A percentile compares a stretch with the other conserved stretches of the same genome.
phyloP scores from a whole-genome alignment of 2,329 filamentous ascomycete species.

The Lachnellula suecica region DNA sequence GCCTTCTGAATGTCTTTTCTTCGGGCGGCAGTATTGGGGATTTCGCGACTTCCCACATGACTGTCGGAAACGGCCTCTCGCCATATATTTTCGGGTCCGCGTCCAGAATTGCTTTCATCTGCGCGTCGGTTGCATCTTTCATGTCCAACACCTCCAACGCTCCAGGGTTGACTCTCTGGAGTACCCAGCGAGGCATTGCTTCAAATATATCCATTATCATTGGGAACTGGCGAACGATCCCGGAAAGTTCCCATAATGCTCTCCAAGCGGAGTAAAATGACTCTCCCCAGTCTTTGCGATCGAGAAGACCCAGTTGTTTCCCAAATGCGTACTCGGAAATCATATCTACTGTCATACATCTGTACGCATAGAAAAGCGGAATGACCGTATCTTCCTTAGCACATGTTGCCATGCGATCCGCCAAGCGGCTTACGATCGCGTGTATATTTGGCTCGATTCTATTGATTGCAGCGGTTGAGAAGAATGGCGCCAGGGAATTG shows the following conservation, averaged over 20 bases:
- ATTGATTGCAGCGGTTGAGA: conserved; percentile 22
- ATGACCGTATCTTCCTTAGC: conserved; percentile 16
- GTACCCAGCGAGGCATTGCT: conserved; percentile 7
- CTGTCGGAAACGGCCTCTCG: conserved; percentile 3
- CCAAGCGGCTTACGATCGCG: conserved; percentile 21
- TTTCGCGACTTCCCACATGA: conserved; percentile 7
- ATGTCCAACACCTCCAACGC: conserved; percentile 8
- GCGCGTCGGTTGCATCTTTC: conserved; percentile 1
- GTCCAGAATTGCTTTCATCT: not conserved
- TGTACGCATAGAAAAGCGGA: conserved; percentile 25
- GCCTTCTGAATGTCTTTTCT: conserved; percentile 33
- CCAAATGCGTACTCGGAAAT: conserved; percentile 11
- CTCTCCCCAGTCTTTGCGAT: conserved; percentile 23
- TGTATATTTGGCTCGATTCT: conserved; percentile 26
- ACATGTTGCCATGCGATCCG: conserved; percentile 8
- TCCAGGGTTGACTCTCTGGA: not conserved
- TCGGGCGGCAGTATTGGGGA: conserved; percentile 16
- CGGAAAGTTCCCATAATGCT: conserved; percentile 19
- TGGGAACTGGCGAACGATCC: conserved; percentile 5
- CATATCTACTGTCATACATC: conserved; percentile 9
- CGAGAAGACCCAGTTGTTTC: conserved; percentile 27
- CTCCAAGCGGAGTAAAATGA: conserved; percentile 28
- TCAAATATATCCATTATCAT: conserved; percentile 6
- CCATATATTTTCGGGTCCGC: conserved; percentile 3
- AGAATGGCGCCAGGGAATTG: conserved; percentile 15